These are phyloP conservation scores for Paxillus ammoniavirescens DNA, from an alignment of 768 basidiomycete species.

Conservation along the genomic window DNA sequence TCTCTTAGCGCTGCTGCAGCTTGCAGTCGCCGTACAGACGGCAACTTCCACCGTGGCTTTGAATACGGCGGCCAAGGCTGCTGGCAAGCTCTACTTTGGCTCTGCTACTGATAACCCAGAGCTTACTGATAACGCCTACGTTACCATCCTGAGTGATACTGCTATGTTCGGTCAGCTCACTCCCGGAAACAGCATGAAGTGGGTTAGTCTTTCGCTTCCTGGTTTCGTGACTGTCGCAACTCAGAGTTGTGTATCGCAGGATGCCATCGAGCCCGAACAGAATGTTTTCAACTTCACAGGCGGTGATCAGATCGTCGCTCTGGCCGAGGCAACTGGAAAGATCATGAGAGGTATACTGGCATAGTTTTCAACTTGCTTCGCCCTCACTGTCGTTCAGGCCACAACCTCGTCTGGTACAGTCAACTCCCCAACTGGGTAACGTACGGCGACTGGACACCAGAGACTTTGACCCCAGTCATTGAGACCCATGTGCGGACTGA, in stretches of 20 bases:
- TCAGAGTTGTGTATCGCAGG: background rate
- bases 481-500: constrained; percentile 17
- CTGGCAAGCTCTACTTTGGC: constrained; percentile 47
- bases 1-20: constrained; percentile 6
- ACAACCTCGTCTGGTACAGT: constrained; percentile 18
- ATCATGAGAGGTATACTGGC: constrained; percentile 13
- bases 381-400: constrained; percentile 8
- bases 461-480: constrained; percentile 13
- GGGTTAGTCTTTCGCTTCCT: constrained; percentile 10
- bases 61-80: constrained; percentile 36
- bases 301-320: constrained; percentile 19
- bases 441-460: constrained; percentile 12
- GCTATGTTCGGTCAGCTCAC: constrained; percentile 20
- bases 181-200: constrained; percentile 19
- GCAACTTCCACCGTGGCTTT: constrained; percentile 15
- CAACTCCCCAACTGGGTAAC: constrained; percentile 18
- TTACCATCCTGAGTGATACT: constrained; percentile 6
- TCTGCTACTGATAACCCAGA: constrained; percentile 48
- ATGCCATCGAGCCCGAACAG: constrained; percentile 22
- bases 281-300: constrained; percentile 23
- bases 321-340: constrained; percentile 19
- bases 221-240: background rate
- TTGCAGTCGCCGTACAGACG: background rate
- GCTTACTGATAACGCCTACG: constrained; percentile 32
- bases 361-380: background rate